Conservation (phyloP, 768 basidiomycete species). For the Termitomyces sp. region DNA sequence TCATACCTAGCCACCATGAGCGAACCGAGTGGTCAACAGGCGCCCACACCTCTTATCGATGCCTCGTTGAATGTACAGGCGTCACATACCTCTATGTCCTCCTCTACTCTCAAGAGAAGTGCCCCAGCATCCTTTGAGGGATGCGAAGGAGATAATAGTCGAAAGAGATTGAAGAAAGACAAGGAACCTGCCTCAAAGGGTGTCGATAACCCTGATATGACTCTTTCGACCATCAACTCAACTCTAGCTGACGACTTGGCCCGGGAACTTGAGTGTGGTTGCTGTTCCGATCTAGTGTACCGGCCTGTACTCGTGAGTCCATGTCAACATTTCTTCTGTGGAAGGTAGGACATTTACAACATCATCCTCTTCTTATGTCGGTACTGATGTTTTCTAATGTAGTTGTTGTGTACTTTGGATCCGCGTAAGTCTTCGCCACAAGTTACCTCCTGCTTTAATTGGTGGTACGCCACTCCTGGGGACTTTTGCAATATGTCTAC, state of each 20-base stretch:
- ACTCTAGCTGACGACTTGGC: slow-evolving; percentile 56
- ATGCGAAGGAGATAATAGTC: slow-evolving; percentile 37
- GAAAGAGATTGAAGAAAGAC: slow-evolving; percentile 59
- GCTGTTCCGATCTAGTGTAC: slow-evolving; percentile 79
- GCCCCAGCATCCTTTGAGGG: slow-evolving; percentile 57
- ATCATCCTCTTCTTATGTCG: not conserved
- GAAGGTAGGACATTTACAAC: slow-evolving; percentile 48
- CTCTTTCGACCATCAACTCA: slow-evolving; percentile 10
- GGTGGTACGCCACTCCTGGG: slow-evolving; percentile 3
- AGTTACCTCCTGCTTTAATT: slow-evolving; percentile 5
- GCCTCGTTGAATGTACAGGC: slow-evolving; percentile 11
- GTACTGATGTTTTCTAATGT: not conserved
- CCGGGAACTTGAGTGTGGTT: slow-evolving; percentile 79
- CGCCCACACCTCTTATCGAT: slow-evolving; percentile 14
- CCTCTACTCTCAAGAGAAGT: slow-evolving; percentile 46
- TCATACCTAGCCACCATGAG: slow-evolving; percentile 10
- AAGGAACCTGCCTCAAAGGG: slow-evolving; percentile 13
- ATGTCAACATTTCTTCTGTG: slow-evolving; percentile 90
- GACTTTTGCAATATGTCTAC: not conserved
- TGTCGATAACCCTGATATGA: slow-evolving; percentile 3
- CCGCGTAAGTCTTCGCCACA: slow-evolving; percentile 49
- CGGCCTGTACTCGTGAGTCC: slow-evolving; percentile 77
- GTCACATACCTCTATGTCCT: slow-evolving; percentile 9
- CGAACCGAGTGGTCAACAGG: slow-evolving; percentile 7
- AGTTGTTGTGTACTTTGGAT: slow-evolving; percentile 86